Evolutionary conservation across 495 filamentous ascomycete species (phyloP).

Genomic region (Hyphodiscus hymeniophilus): DNA sequence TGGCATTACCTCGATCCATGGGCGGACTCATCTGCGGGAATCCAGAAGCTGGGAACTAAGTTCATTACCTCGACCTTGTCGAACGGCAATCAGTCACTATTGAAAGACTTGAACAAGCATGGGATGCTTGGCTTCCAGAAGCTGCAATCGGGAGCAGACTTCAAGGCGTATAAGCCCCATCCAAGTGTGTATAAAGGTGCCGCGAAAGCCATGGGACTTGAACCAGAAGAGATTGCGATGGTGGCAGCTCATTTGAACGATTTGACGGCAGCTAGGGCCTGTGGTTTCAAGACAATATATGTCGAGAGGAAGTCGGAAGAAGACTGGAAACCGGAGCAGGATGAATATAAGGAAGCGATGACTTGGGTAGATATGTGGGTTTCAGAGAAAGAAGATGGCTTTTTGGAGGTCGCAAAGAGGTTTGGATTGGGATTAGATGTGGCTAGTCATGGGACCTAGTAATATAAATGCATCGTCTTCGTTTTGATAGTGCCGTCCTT

Average conservation of each 20-base stretch:
- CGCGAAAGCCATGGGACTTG: conserved; percentile 44
- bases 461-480: no score
- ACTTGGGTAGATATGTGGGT: conserved; percentile 62
- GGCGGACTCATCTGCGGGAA: conserved; percentile 51
- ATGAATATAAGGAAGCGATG: conserved; percentile 42
- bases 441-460: not conserved
- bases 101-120: conserved; percentile 52
- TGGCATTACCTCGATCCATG: conserved; percentile 71
- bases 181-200: conserved; percentile 61
- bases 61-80: conserved; percentile 59
- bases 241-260: conserved; percentile 72
- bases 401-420: conserved; percentile 43
- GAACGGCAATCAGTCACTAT: conserved; percentile 62
- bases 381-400: conserved; percentile 37
- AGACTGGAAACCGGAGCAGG: conserved; percentile 41
- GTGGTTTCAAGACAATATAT: conserved; percentile 64
- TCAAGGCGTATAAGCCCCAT: conserved; percentile 71
- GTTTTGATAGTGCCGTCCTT: no score
- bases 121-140: conserved; percentile 53
- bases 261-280: conserved; percentile 53
- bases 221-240: conserved; percentile 58
- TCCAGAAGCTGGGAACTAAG: conserved; percentile 43
- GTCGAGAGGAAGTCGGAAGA: conserved; percentile 64
- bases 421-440: conserved; percentile 25
- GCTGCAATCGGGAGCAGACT: conserved; percentile 58